Conservation (phyloP, 148 eudicot genomes). For the Camellia granthamiana region DNA sequence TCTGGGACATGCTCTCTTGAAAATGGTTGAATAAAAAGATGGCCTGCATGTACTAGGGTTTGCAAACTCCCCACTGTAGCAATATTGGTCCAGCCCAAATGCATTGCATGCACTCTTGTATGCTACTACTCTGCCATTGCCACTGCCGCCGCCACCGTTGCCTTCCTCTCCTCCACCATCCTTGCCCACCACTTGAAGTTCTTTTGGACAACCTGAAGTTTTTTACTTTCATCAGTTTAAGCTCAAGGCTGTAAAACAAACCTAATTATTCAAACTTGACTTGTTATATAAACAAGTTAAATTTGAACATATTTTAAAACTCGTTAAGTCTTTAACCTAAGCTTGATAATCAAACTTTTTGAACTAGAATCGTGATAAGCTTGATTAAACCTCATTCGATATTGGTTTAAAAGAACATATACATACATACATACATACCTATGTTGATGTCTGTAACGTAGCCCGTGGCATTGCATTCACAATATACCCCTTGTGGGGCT, state of each 20-base stretch:
- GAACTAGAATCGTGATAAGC: too few species aligned
- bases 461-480: slow-evolving; percentile 72
- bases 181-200: slow-evolving; percentile 75
- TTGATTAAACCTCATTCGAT: too few species aligned
- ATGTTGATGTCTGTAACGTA: slow-evolving; percentile 70
- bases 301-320: too few species aligned
- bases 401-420: too few species aligned
- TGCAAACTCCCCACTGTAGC: slow-evolving; percentile 8
- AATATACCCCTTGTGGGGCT: slow-evolving; percentile 42
- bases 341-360: background rate
- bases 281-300: too few species aligned
- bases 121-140: slow-evolving; percentile 48
- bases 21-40: too few species aligned
- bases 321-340: too few species aligned
- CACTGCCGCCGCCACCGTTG: too few species aligned
- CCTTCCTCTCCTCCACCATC: slow-evolving; percentile 22
- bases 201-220: slow-evolving; percentile 80
- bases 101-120: slow-evolving; percentile 89
- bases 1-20: too few species aligned
- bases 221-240: background rate
- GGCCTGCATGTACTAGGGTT: too few species aligned
- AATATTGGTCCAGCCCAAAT: slow-evolving; percentile 71
- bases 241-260: background rate
- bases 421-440: slow-evolving; percentile 40
- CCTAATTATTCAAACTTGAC: too few species aligned